Evolutionary conservation across 2,329 filamentous ascomycete species (phyloP), one percentile per base, ranked within the genome.

Genomic region (Aureobasidium sp.): DNA sequence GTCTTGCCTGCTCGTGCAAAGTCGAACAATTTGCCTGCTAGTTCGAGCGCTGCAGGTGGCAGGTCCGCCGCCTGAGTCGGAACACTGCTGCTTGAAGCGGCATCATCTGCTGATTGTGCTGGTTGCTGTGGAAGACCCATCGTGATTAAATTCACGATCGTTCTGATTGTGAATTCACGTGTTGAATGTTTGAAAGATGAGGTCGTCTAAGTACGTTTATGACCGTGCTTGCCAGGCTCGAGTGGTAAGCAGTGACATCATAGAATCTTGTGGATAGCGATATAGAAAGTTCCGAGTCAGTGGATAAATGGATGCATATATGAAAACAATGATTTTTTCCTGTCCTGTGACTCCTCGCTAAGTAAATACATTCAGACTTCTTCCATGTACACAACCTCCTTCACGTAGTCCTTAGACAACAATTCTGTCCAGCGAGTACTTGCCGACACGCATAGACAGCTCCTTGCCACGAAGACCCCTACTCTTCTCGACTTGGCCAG

Each of bases 381-480:
- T 50, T 59, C 45, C n/a, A 42, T 48, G 32, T 39, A 59, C 32
- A 21, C 21, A 8, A 36, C 5, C 16, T 21, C 16, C n/a, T 16
- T 14, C 25, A 13, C 29, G 42, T 13, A 58, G n/a, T 16, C 11
- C 45, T 25, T 59, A 59, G 14, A 59, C 57, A 27, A 59, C 57
- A 25, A 96, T 85, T 74, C 85, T 84, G 77, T 96, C 91, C 66
- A 93, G 81, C 49, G 89, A 90, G 76, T 97, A 96, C 66, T 87
- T 85, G 61, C 88, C 89, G 64, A 92, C 87, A 71, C 86, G 87
- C 76, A 89, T 88, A 71, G 88, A 90, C 70, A 88, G 84, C 72
- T 95, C 76, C 74, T 89, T 85, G 21, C 89, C 90, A 62, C 87
- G 85, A 76, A 96, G 88, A 73, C 91, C 81, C 67, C 78, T 79